Evolutionary conservation across 352 stramenopile genomes (phyloP), one percentile per base, ranked within the genome.

Genomic region (Globisporangium takayamanum): DNA sequence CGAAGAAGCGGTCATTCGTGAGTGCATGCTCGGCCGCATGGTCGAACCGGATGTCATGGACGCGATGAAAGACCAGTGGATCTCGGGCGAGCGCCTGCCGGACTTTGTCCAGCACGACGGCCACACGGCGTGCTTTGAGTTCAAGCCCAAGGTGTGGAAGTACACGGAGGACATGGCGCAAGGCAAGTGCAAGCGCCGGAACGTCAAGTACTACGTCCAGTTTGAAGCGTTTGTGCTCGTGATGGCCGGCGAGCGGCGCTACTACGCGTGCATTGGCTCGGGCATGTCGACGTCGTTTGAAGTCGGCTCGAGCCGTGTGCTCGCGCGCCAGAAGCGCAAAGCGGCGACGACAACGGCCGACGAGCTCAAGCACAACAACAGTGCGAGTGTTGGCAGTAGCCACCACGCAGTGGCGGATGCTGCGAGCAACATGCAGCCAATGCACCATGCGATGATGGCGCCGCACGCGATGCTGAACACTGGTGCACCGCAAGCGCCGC

Each of bases 81-180:
- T 94, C 68, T 81, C 72, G 5, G 84, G 84, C 30, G 84, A 94
- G 66, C 78, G 79, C 2, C 69, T 92, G 7, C 80, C 84, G n/a
- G 77, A 92, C 65, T 93, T 93, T 73, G 79, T 89, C 45, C 80
- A 91, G 62, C 84, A 88, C 55, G 78, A 87, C 22, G 59, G 57
- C 46, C 78, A 89, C 68, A 72, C 85, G 18, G 80, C 84, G 36
- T 87, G 78, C 66, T 94, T 87, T 57, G 82, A 92, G 68, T 94
- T 94, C 69, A 94, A 94, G 70, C 84, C 84, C 22, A 94, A 94
- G 67, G 84, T 94, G 2, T 94, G 84, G 84, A 94, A 94, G 67
- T 94, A 94, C 78, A 87, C 69, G 49, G 84, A 94, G 36, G 84
- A 94, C 58, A 92, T 94, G 84, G 72, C 81, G n/a, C 84, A 90